These are phyloP conservation scores for Xylaria sp. DNA, from an alignment of 2,329 filamentous ascomycete genomes.

Conservation along the genomic window DNA sequence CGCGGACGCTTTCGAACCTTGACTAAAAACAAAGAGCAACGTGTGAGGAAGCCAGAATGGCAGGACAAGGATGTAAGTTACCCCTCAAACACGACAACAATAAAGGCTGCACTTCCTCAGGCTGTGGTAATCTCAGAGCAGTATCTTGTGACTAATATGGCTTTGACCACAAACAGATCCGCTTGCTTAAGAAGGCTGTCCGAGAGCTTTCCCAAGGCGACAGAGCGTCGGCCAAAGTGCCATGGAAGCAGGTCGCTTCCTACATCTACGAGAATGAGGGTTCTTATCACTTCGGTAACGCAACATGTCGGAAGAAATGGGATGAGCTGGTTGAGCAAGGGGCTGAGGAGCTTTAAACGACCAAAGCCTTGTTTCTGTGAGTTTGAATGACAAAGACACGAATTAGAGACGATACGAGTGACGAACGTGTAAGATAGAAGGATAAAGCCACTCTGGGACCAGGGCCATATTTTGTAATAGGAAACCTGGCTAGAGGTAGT, in stretches of 20 bases:
- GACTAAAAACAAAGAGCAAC: slow-evolving; percentile 70
- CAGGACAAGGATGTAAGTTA: slow-evolving; percentile 69
- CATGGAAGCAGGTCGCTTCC: slow-evolving; percentile 68
- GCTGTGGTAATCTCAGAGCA: not conserved
- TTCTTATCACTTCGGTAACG: slow-evolving; percentile 68
- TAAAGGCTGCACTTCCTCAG: not conserved
- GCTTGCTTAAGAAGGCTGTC: slow-evolving; percentile 59
- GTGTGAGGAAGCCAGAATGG: slow-evolving; percentile 76
- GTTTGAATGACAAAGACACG: not conserved
- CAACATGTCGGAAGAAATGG: slow-evolving; percentile 70
- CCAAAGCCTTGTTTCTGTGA: not conserved
- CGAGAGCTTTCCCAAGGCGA: slow-evolving; percentile 50
- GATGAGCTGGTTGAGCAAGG: slow-evolving; percentile 55
- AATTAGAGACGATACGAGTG: slow-evolving; percentile 14
- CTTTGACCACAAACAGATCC: slow-evolving; percentile 51
- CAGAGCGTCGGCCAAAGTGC: slow-evolving; percentile 53
- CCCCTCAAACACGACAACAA: not conserved
- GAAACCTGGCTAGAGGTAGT: slow-evolving; percentile 24
- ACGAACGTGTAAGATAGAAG: slow-evolving; percentile 38
- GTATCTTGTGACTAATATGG: slow-evolving; percentile 8
- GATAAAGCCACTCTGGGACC: not conserved
- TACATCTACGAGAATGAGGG: slow-evolving; percentile 64
- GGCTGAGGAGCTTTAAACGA: slow-evolving; percentile 18
- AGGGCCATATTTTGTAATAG: slow-evolving; percentile 24
- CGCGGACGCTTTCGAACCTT: slow-evolving; percentile 74